phyloP scores from a whole-genome alignment of 495 filamentous ascomycete genomes.

The Zalerion maritima region DNA sequence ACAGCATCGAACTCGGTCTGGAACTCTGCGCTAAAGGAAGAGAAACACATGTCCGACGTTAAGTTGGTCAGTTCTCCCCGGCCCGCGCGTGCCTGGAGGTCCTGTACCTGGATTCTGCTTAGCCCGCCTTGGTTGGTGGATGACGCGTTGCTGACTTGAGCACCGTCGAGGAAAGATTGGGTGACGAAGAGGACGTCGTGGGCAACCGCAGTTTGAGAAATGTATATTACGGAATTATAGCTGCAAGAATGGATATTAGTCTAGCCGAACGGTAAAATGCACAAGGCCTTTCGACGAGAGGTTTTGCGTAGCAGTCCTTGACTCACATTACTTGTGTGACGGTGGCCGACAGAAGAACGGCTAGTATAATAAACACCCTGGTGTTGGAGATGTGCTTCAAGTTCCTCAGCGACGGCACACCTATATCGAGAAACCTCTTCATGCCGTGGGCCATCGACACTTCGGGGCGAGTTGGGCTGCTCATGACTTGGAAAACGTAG shows the following conservation, averaged over 20 bases:
- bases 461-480: slow-evolving; percentile 37
- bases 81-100: slow-evolving; percentile 18
- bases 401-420: slow-evolving; percentile 35
- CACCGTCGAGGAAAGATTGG: slow-evolving; percentile 20
- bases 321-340: slow-evolving; percentile 29
- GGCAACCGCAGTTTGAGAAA: slow-evolving; percentile 17
- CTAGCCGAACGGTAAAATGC: neutral
- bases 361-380: slow-evolving; percentile 20
- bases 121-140: slow-evolving; percentile 17
- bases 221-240: slow-evolving; percentile 32
- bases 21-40: slow-evolving; percentile 14
- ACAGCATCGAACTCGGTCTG: slow-evolving; percentile 17
- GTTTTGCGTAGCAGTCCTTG: too few relatives aligned
- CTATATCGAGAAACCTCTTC: slow-evolving; percentile 38
- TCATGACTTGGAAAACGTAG: slow-evolving; percentile 35
- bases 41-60: slow-evolving; percentile 6
- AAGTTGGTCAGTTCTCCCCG: slow-evolving; percentile 7
- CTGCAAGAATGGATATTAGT: slow-evolving; percentile 9
- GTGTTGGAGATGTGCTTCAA: slow-evolving; percentile 22
- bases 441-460: slow-evolving; percentile 30
- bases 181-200: slow-evolving; percentile 24
- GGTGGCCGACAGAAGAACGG: slow-evolving; percentile 22
- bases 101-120: slow-evolving; percentile 17
- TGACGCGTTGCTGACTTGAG: slow-evolving; percentile 20
- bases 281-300: too few relatives aligned